Base-by-base conservation (phyloP, 179 eudicot genomes). In the Silene noctiflora region DNA sequence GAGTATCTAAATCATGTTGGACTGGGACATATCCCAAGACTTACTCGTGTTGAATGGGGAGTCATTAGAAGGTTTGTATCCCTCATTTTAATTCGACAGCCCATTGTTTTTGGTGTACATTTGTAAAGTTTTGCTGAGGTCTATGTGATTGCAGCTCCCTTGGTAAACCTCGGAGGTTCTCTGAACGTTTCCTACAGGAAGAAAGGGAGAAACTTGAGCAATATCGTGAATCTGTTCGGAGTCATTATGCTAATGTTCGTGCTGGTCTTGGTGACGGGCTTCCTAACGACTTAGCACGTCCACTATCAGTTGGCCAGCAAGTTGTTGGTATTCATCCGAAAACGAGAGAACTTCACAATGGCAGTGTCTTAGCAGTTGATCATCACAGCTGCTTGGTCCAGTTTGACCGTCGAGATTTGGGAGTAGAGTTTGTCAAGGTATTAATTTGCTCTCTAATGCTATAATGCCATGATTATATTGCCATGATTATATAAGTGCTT, bases 1-100 rank as follows among this genome's bases (percentile, higher is more conserved):
- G 98, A 96, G 79, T 96, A 96, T 85, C 80, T 96, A 74, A 83
- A 86, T 72, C 98, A 96, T 85, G 99, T 94, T 83, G 99, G 99
- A 27, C 82, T 96, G 81, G 98, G 97, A 51, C 98, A 96, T 78
- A 90, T 96, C 80, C 99, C 98, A 66, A 94, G 97, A 88, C 83
- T 96, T 76, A 96, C 99, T 51, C 97, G 93, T 81, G 99, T 94
- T 82, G 99, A 96, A 81, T 96, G 99, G 99, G 93, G 97, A 85
- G 98, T 96, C 87, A 94, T 96, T 84, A 86, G 98, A 85, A 94
- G 99, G 99, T 96, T 84, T 86, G 96, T 93, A 92, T 73, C 86
- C 80, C 29, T 93, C 65, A 11, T 67, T 17, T 53, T 39, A 22
- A 16, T 55, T 65, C 20, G 17, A 53, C 39, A 42, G 48, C 0